These are phyloP conservation scores for Aspergillus novofumigatus DNA, from an alignment of 2,329 filamentous ascomycete genomes.

Conservation along the genomic window DNA sequence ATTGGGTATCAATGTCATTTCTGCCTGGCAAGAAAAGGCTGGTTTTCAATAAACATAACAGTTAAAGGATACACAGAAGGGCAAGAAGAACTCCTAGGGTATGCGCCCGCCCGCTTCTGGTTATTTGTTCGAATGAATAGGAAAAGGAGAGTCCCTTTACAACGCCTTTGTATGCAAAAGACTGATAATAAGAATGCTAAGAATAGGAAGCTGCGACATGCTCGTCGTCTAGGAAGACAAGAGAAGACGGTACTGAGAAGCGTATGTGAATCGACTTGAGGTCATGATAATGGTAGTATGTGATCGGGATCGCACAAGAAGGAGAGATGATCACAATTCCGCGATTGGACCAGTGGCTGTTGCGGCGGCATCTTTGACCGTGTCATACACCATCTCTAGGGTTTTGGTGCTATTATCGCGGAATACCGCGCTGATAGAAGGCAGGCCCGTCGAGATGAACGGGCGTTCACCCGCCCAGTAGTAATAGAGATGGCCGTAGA, in stretches of 20 bases:
- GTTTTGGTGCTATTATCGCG: slow-evolving; percentile 26
- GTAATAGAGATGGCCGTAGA: slow-evolving; percentile 84
- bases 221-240: not conserved
- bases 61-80: slow-evolving; percentile 3
- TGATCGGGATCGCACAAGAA: not conserved
- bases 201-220: not conserved
- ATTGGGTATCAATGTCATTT: not conserved
- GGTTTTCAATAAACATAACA: not conserved
- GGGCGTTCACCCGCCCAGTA: slow-evolving; percentile 77
- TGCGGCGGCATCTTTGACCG: slow-evolving; percentile 43
- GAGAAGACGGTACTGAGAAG: not conserved
- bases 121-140: slow-evolving; percentile 11
- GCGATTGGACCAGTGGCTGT: slow-evolving; percentile 29
- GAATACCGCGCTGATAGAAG: slow-evolving; percentile 31
- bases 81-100: slow-evolving; percentile 22
- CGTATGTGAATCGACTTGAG: not conserved
- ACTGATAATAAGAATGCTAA: not conserved
- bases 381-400: slow-evolving; percentile 47
- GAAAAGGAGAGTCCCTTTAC: slow-evolving; percentile 6
- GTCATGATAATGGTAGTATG: not conserved
- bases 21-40: not conserved
- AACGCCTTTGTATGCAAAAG: slow-evolving; percentile 1
- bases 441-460: slow-evolving; percentile 31
- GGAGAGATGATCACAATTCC: slow-evolving; percentile 25
- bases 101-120: slow-evolving; percentile 20